These are phyloP conservation scores for Beauveria bassiana DNA, from an alignment of 2,329 filamentous ascomycete species.

Conservation along the genomic window DNA sequence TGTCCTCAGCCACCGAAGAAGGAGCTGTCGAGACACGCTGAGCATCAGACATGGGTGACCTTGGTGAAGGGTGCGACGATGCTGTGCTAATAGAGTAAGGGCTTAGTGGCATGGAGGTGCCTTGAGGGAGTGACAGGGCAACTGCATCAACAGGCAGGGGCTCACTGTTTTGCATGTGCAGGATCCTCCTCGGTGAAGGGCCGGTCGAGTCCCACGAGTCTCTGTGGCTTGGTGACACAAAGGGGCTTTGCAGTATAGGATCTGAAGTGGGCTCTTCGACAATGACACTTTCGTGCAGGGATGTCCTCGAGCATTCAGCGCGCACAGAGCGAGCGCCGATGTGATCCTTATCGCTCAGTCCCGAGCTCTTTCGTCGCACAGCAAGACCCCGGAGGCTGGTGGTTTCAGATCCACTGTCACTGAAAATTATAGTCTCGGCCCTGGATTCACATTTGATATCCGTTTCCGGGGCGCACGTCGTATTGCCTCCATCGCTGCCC, in stretches of 20 bases:
- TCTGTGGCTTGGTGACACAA: slow-evolving; percentile 9
- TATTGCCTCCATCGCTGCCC: slow-evolving; percentile 29
- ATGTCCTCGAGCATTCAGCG: slow-evolving; percentile 41
- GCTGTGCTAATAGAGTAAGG: slow-evolving; percentile 57
- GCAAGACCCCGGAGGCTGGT: slow-evolving; percentile 10
- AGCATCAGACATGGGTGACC: slow-evolving; percentile 60
- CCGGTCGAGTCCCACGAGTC: slow-evolving; percentile 34
- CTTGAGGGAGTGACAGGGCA: slow-evolving; percentile 26
- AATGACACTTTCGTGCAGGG: slow-evolving; percentile 45
- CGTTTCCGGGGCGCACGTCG: slow-evolving; percentile 35
- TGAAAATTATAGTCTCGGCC: neutral
- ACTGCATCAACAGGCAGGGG: slow-evolving; percentile 1
- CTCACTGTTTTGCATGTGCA: slow-evolving; percentile 18
- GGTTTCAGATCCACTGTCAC: slow-evolving; percentile 6
- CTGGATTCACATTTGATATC: slow-evolving; percentile 16
- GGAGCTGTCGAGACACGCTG: slow-evolving; percentile 68
- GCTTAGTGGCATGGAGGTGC: slow-evolving; percentile 45
- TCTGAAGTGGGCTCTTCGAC: slow-evolving; percentile 37
- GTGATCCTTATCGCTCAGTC: slow-evolving; percentile 32
- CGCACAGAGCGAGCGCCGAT: slow-evolving; percentile 26
- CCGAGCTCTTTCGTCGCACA: slow-evolving; percentile 38
- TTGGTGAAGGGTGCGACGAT: slow-evolving; percentile 63
- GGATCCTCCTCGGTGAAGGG: slow-evolving; percentile 37
- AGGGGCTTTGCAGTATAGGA: neutral
- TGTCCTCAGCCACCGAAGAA: slow-evolving; percentile 66